Conservation (phyloP, 495 filamentous ascomycete genomes). For the Clohesyomyces aquaticus region DNA sequence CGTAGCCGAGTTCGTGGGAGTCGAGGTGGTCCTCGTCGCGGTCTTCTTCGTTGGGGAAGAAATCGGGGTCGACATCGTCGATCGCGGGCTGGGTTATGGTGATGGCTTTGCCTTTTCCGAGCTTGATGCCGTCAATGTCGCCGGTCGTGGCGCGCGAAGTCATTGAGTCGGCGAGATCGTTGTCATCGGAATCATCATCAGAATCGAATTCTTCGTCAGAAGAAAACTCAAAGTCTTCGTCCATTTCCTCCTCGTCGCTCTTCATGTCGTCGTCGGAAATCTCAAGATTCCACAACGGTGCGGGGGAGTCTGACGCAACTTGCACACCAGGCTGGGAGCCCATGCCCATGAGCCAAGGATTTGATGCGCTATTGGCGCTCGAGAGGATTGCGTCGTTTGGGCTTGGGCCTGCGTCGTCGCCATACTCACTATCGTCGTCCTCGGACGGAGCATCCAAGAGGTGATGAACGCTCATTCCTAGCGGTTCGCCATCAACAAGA, state of each 20-base stretch:
- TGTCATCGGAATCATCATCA: slow-evolving; percentile 26
- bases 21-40: slow-evolving; percentile 74
- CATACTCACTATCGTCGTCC: slow-evolving; percentile 38
- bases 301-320: slow-evolving; percentile 15
- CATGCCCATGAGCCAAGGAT: slow-evolving; percentile 39
- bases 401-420: slow-evolving; percentile 23
- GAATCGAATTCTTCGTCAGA: slow-evolving; percentile 56
- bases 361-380: slow-evolving; percentile 25
- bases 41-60: slow-evolving; percentile 67
- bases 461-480: slow-evolving; percentile 94
- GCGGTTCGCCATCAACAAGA: slow-evolving; percentile 77
- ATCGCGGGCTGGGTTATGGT: slow-evolving; percentile 86
- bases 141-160: slow-evolving; percentile 49
- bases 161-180: slow-evolving; percentile 23
- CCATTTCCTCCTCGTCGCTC: slow-evolving; percentile 37
- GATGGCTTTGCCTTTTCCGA: slow-evolving; percentile 69
- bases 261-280: slow-evolving; percentile 42
- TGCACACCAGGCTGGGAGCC: slow-evolving; percentile 34
- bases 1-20: slow-evolving; percentile 74
- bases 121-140: slow-evolving; percentile 80
- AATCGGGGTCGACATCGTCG: slow-evolving; percentile 80
- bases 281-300: slow-evolving; percentile 33
- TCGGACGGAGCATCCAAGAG: slow-evolving; percentile 84
- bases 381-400: slow-evolving; percentile 34
- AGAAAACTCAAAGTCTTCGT: slow-evolving; percentile 39